A percentile compares a stretch with the other conserved stretches of the same genome.
Conservation (phyloP, 2,329 filamentous ascomycete species). For the Calonectria multiphialidica region DNA sequence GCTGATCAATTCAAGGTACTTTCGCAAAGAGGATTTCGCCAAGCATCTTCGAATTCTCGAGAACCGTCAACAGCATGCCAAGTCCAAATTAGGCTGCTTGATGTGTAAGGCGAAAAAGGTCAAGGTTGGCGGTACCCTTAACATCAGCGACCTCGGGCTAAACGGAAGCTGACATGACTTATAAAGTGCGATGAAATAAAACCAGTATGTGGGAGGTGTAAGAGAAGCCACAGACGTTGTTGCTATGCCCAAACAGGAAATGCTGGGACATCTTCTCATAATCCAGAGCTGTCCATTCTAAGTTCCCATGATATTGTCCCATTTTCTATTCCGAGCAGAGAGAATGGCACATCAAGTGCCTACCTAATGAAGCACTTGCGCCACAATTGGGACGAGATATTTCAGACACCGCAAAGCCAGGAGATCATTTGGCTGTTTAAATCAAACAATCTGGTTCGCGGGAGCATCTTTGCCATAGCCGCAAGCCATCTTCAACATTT, state of each 20-base stretch:
- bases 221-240: constrained; percentile 8
- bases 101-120: constrained; percentile 23
- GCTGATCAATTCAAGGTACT: constrained; percentile 4
- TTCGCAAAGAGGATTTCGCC: constrained; percentile 12
- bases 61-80: background rate
- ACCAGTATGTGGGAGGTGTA: constrained; percentile 5
- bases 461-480: constrained; percentile 9
- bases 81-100: constrained; percentile 10
- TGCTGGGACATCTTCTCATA: background rate
- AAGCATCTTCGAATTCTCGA: background rate
- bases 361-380: constrained; percentile 13
- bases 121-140: background rate
- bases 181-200: constrained; percentile 17
- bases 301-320: background rate
- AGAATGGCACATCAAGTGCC: constrained; percentile 9
- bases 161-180: background rate
- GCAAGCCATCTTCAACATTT: constrained; percentile 19
- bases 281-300: background rate
- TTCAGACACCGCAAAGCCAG: background rate
- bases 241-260: background rate
- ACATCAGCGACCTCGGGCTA: too few species aligned
- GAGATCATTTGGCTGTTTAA: constrained; percentile 13
- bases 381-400: constrained; percentile 1
- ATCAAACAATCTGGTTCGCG: constrained; percentile 3
- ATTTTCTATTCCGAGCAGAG: background rate